Base-by-base conservation (phyloP, 2,329 filamentous ascomycete genomes). In the Aspergillus clavatus region DNA sequence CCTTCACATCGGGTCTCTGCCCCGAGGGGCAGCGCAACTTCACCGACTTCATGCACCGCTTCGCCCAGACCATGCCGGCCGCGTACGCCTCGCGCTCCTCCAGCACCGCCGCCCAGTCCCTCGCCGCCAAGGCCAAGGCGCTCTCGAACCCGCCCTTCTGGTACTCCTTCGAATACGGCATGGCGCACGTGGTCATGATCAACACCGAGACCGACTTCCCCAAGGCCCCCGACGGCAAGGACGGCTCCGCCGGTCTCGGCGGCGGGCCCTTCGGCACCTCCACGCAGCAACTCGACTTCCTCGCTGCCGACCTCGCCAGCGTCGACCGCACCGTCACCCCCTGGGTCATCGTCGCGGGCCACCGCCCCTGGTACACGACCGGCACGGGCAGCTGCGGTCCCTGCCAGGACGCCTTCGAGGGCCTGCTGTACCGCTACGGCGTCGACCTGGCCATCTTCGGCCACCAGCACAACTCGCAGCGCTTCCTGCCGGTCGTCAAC, bases 121-220 rank as follows among this genome's bases (percentile, higher is more conserved):
- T 61, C 19, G 76, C 77, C 36, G 69, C 71, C 47, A 71, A 70
- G 52, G 77, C 78, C 1, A 53, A 58, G 18, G 19, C 57, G 29
- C 65, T 77, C 7, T 65, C 76, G 4, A 69, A 74, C n/a, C 74
- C 77, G 12, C 74, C 76, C 0, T 79, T 80, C 55, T 81, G 78
- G 78, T 81, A 78, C 64, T 78, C 74, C 0, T 81, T 80, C 55
- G 78, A 81, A 48, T 79, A 81, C 58, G 78, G 78, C 47, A 76
- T 79, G 73, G 70, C 66, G 1, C 78, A 81, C 57, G 60, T 78
- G 42, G 64, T 72, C 27, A 76, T 78, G 74, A 70, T 80, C 48
- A 65, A 81, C 64, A 80, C 77, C 0, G 77, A 80, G 53, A 81
- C 78, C 2, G 77, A 81, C 60, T 79, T 81, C 49, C 53, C 68